phyloP scores from a whole-genome alignment of 108 stramenopile species.

The Nannochloropsis salina region DNA sequence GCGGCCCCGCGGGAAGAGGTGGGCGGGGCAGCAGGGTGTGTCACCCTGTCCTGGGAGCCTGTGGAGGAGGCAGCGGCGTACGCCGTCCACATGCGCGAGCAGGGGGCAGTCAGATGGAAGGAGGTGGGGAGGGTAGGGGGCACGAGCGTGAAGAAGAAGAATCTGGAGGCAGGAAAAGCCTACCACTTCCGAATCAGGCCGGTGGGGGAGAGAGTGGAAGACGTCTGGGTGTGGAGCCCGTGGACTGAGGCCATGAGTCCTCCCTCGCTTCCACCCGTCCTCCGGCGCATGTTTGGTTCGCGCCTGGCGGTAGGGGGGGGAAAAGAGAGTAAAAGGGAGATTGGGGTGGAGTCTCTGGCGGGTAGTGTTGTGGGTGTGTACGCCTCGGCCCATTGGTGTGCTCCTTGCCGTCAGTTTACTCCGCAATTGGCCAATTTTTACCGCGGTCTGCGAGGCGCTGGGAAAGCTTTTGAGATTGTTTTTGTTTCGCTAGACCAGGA shows the following conservation, averaged over 20 bases:
- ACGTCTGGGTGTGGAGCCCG: background rate
- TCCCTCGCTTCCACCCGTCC: background rate
- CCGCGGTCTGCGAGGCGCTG: slow-evolving; percentile 26
- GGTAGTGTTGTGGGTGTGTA: slow-evolving; percentile 28
- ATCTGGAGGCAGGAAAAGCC: background rate
- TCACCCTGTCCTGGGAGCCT: background rate
- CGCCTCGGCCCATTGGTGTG: slow-evolving; percentile 50
- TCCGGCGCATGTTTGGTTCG: background rate
- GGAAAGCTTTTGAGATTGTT: background rate
- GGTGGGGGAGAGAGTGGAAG: background rate
- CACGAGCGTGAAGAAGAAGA: slow-evolving; percentile 2
- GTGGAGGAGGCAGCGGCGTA: background rate
- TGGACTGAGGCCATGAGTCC: background rate
- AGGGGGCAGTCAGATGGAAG: background rate
- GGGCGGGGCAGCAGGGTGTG: background rate
- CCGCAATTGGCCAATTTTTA: slow-evolving; percentile 79
- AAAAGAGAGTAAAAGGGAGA: background rate
- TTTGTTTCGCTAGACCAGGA: background rate
- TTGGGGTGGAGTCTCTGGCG: background rate
- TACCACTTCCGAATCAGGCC: background rate
- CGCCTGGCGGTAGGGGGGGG: background rate
- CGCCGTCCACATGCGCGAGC: background rate
- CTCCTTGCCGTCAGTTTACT: slow-evolving; percentile 77
- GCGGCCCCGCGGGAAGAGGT: background rate
- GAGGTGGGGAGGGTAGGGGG: background rate